A percentile compares a stretch with the other conserved stretches of the same genome.
Conservation (phyloP, 2,329 filamentous ascomycete genomes). For the Aureobasidium sp. region DNA sequence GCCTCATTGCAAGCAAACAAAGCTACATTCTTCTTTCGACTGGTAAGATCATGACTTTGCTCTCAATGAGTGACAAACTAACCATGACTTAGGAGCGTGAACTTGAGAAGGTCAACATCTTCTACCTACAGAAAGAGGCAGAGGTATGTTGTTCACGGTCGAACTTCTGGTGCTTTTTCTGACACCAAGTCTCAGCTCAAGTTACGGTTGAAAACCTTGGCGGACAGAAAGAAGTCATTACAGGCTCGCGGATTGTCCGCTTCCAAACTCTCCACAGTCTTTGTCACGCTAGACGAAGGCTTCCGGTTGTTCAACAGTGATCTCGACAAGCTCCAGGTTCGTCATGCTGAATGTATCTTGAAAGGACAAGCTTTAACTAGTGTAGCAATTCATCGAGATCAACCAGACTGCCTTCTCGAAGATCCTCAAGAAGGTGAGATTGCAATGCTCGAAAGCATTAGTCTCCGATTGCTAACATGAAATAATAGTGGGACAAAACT, state of each 20-base stretch:
- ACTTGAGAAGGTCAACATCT: constrained; percentile 95
- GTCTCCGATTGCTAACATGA: not conserved
- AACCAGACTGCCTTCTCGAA: constrained; percentile 98
- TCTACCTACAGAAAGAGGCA: constrained; percentile 95
- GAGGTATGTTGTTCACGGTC: constrained; percentile 56
- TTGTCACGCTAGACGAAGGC: constrained; percentile 89
- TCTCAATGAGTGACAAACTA: not conserved
- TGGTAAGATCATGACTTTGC: constrained; percentile 46
- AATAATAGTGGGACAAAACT: constrained; percentile 82
- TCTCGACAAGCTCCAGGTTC: constrained; percentile 78
- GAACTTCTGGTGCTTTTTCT: constrained; percentile 14
- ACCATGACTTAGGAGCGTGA: constrained; percentile 67
- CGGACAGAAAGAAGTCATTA: constrained; percentile 90
- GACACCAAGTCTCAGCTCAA: constrained; percentile 59
- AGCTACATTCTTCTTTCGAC: constrained; percentile 95
- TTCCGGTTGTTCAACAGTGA: constrained; percentile 97
- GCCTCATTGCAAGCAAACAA: constrained; percentile 90
- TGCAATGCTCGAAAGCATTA: constrained; percentile 14
- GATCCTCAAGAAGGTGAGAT: constrained; percentile 79
- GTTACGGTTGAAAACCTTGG: constrained; percentile 78
- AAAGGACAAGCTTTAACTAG: constrained; percentile 16
- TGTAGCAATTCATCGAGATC: constrained; percentile 94
- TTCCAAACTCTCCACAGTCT: constrained; percentile 84
- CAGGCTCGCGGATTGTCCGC: constrained; percentile 64
- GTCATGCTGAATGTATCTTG: constrained; percentile 14